phyloP scores from a whole-genome alignment of 345 rosid species.

The Arabidopsis suecica region DNA sequence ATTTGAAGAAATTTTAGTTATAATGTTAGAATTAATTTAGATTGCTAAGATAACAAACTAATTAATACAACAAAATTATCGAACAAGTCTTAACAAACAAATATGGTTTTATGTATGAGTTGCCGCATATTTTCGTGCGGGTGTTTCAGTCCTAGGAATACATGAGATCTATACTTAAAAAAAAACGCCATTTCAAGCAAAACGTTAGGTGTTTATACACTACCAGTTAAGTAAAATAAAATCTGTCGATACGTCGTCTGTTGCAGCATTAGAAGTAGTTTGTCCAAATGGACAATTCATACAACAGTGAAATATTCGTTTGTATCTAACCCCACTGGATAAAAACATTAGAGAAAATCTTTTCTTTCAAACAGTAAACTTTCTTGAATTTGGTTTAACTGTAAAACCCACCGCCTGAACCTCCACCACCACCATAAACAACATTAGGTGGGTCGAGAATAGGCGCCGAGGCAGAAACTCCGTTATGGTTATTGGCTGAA shows the following conservation, averaged over 20 bases:
- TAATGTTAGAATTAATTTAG: not conserved
- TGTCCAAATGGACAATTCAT: constrained; percentile 20
- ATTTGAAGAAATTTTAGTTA: not conserved
- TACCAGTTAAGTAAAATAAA: constrained; percentile 2
- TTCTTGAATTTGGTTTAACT: constrained; percentile 64
- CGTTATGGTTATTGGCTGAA: constrained; percentile 55
- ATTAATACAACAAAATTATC: too few species aligned
- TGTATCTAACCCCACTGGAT: constrained; percentile 29
- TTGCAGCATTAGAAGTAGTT: constrained; percentile 13
- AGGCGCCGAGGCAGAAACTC: constrained; percentile 61
- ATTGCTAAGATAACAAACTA: not conserved
- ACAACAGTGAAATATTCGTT: constrained; percentile 19
- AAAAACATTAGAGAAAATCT: constrained; percentile 13
- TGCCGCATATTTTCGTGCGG: not conserved
- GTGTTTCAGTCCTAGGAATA: not conserved
- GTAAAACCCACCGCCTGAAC: constrained; percentile 59
- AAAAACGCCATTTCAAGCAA: not conserved
- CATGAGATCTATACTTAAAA: not conserved
- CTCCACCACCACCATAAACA: constrained; percentile 72
- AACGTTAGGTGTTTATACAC: not conserved
- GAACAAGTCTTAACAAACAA: not conserved
- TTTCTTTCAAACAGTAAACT: constrained; percentile 18
- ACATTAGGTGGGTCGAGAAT: constrained; percentile 66
- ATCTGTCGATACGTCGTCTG: constrained; percentile 7
- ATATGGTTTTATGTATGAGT: not conserved